These are phyloP conservation scores for Zalaria obscura DNA, from an alignment of 2,329 filamentous ascomycete species.

Conservation along the genomic window DNA sequence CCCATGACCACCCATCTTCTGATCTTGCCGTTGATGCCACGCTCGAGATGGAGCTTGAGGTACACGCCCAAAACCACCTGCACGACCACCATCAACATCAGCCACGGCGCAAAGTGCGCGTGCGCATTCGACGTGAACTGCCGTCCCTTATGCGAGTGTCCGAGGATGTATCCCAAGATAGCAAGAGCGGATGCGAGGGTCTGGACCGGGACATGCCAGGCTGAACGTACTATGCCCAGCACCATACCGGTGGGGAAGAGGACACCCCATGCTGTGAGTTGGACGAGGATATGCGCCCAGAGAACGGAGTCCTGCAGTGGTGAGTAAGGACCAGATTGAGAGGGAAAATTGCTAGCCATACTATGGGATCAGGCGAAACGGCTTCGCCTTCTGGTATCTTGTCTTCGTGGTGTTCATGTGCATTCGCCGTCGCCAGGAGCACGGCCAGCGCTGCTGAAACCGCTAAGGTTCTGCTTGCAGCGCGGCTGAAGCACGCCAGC, in stretches of 20 bases:
- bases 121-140: conserved; percentile 76
- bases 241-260: conserved; percentile 95
- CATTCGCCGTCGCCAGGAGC: conserved; percentile 11
- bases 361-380: conserved; percentile 59
- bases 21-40: conserved; percentile 66
- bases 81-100: conserved; percentile 64
- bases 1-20: conserved; percentile 55
- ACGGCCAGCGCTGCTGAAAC: conserved; percentile 2
- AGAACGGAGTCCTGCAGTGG: conserved; percentile 55
- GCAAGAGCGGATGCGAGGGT: conserved; percentile 60
- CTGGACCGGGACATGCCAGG: conserved; percentile 91
- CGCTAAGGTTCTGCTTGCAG: too few species aligned
- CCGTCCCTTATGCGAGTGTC: conserved; percentile 78
- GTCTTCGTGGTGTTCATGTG: conserved; percentile 40
- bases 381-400: conserved; percentile 55
- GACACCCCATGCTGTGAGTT: conserved; percentile 77
- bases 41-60: conserved; percentile 77
- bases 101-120: conserved; percentile 59
- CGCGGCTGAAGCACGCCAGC: too few species aligned
- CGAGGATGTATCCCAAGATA: conserved; percentile 76
- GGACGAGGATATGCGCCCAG: conserved; percentile 88
- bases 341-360: conserved; percentile 24
- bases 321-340: conserved; percentile 1
- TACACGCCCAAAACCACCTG: conserved; percentile 77
- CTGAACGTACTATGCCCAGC: conserved; percentile 73